These are phyloP conservation scores for Epichloe glyceriae DNA, from an alignment of 2,329 filamentous ascomycete species.

Conservation along the genomic window DNA sequence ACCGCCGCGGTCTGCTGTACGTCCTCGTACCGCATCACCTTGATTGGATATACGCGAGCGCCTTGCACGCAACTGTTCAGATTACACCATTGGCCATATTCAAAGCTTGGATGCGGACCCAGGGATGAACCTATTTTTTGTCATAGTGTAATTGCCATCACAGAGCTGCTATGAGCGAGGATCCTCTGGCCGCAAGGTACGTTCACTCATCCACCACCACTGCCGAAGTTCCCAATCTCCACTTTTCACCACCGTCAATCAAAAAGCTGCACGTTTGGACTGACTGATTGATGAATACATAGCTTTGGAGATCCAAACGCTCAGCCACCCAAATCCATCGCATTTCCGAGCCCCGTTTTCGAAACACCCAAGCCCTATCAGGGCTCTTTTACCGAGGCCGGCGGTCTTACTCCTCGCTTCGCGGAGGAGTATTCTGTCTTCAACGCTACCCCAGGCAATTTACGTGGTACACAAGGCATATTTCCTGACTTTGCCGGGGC, in stretches of 20 bases:
- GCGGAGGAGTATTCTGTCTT: conserved; percentile 54
- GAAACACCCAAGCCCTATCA: conserved; percentile 40
- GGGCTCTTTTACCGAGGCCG: conserved; percentile 33
- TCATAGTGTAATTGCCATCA: conserved; percentile 9
- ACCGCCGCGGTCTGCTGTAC: background rate
- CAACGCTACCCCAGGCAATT: conserved; percentile 48
- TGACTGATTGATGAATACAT: conserved; percentile 21
- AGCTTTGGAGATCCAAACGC: conserved; percentile 53
- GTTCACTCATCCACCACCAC: conserved; percentile 7
- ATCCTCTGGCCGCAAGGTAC: conserved; percentile 43
- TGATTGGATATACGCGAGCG: background rate
- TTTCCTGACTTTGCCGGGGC: conserved; percentile 33
- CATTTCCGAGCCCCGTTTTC: conserved; percentile 42
- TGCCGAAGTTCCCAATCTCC: conserved; percentile 6
- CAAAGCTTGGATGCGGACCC: background rate
- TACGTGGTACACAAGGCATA: conserved; percentile 31
- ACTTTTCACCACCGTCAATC: conserved; percentile 5
- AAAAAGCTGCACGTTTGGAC: conserved; percentile 6
- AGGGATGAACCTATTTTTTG: conserved; percentile 9
- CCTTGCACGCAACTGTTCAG: background rate
- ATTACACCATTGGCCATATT: conserved; percentile 1
- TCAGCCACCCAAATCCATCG: conserved; percentile 41
- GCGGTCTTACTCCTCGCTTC: conserved; percentile 47
- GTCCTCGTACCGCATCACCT: background rate
- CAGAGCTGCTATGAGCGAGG: conserved; percentile 48